A percentile compares a stretch with the other conserved stretches of the same genome.
Conservation (phyloP, 1,284 basidiomycete species). For the Ustilago esculenta region DNA sequence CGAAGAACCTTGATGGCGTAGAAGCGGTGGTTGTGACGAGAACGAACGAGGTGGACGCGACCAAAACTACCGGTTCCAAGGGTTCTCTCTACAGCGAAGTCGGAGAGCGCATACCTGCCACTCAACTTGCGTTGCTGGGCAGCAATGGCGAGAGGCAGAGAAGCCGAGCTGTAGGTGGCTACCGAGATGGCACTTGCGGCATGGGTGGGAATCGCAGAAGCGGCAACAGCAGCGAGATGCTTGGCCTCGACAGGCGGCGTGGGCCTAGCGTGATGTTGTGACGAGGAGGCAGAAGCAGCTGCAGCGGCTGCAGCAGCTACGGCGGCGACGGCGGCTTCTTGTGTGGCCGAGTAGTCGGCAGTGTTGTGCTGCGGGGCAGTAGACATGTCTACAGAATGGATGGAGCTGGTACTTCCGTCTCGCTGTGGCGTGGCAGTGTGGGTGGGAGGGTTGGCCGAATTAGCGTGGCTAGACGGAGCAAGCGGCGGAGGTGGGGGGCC, state of each 20-base stretch:
- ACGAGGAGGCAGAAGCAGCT: conserved; percentile 1
- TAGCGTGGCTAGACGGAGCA: conserved; percentile 24
- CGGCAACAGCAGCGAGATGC: conserved; percentile 9
- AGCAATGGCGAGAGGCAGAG: conserved; percentile 45
- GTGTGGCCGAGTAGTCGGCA: conserved; percentile 36
- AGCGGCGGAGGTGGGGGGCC: conserved; percentile 12
- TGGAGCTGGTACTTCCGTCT: conserved; percentile 2
- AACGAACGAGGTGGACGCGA: conserved; percentile 62
- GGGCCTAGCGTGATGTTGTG: conserved; percentile 6
- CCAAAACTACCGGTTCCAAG: conserved; percentile 65
- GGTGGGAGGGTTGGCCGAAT: background rate
- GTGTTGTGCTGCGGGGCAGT: conserved; percentile 12
- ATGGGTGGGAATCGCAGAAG: conserved; percentile 6
- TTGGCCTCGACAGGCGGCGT: conserved; percentile 6
- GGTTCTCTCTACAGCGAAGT: conserved; percentile 62
- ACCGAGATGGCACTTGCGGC: conserved; percentile 37
- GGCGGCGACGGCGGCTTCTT: conserved; percentile 26
- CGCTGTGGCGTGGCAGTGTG: background rate
- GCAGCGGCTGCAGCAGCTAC: conserved; percentile 15
- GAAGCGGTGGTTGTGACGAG: conserved; percentile 63
- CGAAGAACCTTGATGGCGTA: conserved; percentile 66
- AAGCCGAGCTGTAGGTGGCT: conserved; percentile 42
- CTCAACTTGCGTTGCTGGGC: conserved; percentile 55
- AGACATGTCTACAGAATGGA: conserved; percentile 23
- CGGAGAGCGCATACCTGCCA: conserved; percentile 63